Base-by-base conservation (phyloP, 1,284 basidiomycete genomes). In the Caloboletus firmus region DNA sequence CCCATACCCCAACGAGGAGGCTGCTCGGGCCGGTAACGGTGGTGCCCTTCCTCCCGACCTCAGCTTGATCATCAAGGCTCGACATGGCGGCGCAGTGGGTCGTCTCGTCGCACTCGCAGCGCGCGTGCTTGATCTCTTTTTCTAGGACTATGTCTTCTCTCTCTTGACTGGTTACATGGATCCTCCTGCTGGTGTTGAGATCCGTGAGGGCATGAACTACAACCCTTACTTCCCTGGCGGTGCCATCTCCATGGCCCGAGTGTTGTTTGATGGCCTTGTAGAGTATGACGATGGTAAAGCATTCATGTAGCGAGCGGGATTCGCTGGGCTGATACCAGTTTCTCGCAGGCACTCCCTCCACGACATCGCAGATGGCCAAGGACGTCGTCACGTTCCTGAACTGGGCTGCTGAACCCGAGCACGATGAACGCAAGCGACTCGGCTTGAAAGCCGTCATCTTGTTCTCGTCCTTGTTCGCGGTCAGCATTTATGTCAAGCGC, bases 341-440 rank as follows among this genome's bases (percentile, higher is more conserved):
- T 35, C 20, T 46, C 51, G 22, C 54, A 92, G 93, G 92, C 52
- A 99, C 97, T 6, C 94, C 96, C 11, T 93, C 96, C 12, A 99
- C 96, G 46, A 91, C 95, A 11, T 92, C 93, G n/a, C 97, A 99
- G 75, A 96, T 99, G 95, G 95, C 97, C 63, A 99, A 99, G 84
- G 97, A 99, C 68, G 95, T 99, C 48, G 85, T 86, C 39, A 93
- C 91, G 4, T 99, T 99, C 89, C 77, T 99, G 56, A 85, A 84
- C 76, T 97, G 93, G 93, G 91, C 92, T 41, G 84, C 96, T 55
- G 97, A 99, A 75, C 97, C 97, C 28, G 97, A 99, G 75, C 93
- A 96, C 72, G 97, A 99, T 72, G 88, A 95, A 72, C 84, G 97
- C 70, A 99, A 99, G 83, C 93, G 94, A 82, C 88, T 89, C 70